phyloP scores from a whole-genome alignment of 495 filamentous ascomycete genomes.

The Hypoxylon crocopeplum region DNA sequence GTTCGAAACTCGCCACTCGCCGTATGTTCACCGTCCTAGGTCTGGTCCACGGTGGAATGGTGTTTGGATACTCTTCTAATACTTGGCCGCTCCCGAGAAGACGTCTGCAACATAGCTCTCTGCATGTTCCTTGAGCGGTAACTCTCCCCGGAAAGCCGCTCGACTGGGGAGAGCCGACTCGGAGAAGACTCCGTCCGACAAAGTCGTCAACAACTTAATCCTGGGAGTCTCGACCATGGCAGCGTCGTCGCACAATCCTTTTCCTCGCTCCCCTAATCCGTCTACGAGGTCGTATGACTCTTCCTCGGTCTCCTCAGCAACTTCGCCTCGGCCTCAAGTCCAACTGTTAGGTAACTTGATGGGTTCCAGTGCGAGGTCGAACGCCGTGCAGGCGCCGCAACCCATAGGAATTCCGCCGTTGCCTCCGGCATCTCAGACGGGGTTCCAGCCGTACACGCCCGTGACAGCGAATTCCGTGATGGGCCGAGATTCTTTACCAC shows the following conservation, averaged over 20 bases:
- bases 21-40: constrained; percentile 36
- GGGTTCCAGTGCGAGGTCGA: constrained; percentile 47
- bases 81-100: constrained; percentile 29
- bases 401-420: constrained; percentile 53
- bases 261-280: constrained; percentile 61
- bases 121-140: constrained; percentile 56
- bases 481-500: constrained; percentile 61
- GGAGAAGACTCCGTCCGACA: constrained; percentile 46
- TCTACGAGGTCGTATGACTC: constrained; percentile 62
- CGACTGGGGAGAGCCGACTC: constrained; percentile 45
- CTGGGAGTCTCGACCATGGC: constrained; percentile 54
- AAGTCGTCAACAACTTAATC: constrained; percentile 39
- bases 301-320: constrained; percentile 61
- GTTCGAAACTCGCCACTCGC: constrained; percentile 19
- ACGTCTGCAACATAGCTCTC: constrained; percentile 40
- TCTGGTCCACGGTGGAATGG: constrained; percentile 31
- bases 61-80: constrained; percentile 30
- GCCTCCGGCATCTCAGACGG: constrained; percentile 45
- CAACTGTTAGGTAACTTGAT: constrained; percentile 56
- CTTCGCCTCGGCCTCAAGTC: constrained; percentile 56
- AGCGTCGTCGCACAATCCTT: constrained; percentile 58
- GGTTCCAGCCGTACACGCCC: constrained; percentile 56
- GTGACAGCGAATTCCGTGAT: constrained; percentile 55
- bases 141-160: constrained; percentile 46
- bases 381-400: constrained; percentile 47